Percentiles rank a stretch among this genome's conserved stretches.
phyloP scores from a whole-genome alignment of 257 asterid genomes.

The Primulina huaijiensis region DNA sequence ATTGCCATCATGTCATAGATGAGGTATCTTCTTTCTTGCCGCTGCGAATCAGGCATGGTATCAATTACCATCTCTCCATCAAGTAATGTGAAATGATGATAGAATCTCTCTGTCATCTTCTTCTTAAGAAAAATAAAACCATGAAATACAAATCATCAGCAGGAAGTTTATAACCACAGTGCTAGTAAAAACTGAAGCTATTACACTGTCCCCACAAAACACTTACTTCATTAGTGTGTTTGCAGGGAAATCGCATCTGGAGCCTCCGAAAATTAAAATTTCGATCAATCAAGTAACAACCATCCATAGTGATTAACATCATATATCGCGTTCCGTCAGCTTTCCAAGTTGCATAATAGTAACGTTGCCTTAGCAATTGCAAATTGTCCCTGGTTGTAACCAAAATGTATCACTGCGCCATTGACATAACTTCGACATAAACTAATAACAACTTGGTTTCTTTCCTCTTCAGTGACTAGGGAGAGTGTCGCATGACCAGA shows the following conservation, averaged over 20 bases:
- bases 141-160: conserved; percentile 10
- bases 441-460: not conserved
- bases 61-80: conserved; percentile 99
- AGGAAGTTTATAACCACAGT: conserved; percentile 17
- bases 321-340: conserved; percentile 99
- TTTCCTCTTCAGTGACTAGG: not conserved
- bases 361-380: conserved; percentile 83
- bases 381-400: conserved; percentile 71
- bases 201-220: conserved; percentile 16
- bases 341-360: conserved; percentile 98
- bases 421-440: not conserved
- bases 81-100: conserved; percentile 87
- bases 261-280: conserved; percentile 89
- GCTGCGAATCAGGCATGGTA: conserved; percentile 72
- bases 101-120: conserved; percentile 56
- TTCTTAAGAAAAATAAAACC: conserved; percentile 37
- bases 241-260: conserved; percentile 96
- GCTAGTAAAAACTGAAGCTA: conserved; percentile 20
- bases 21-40: conserved; percentile 89
- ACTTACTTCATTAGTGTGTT: conserved; percentile 66
- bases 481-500: not conserved
- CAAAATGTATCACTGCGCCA: not conserved
- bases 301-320: conserved; percentile 97
- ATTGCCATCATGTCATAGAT: conserved; percentile 97
- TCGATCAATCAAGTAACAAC: conserved; percentile 90